Base-by-base conservation (phyloP, 164 flowering plant genomes). In the Akebia trifoliata region DNA sequence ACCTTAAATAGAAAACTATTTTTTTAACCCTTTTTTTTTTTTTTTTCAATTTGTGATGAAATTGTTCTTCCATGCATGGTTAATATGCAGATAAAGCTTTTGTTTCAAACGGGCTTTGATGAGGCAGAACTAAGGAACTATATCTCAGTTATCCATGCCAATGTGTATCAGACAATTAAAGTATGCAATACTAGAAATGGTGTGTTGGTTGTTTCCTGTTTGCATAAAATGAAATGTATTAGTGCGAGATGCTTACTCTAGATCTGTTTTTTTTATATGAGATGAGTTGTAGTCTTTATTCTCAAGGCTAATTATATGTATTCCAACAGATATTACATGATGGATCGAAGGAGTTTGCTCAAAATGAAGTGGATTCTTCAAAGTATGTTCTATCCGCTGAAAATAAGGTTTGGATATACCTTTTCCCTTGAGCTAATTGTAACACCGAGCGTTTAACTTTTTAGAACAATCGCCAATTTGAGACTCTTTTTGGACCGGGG, bases 101-200 rank as follows among this genome's bases (percentile, higher is more conserved):
- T 94, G 63, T 94, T 90, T 69, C 99, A 90, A 75, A 80, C 95
- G 65, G 99, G 97, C 26, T 94, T 94, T 76, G 93, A 90, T 52
- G 96, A 87, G 64, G 75, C 76, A 40, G 99, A 94, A 68, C 82
- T 84, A 20, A 86, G 76, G 78, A 86, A 88, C 75, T 94, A 90
- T 74, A 74, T 69, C 44, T 53, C 97, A 43, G 96, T 90, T 76
- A 78, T 94, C 59, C 89, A 88, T 80, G 97, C 97, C 67, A 94
- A 94, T 67, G 91, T 94, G 50, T 94, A 79, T 80, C 97, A 94
- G 88, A 88, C 95, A 72, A 87, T 94, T 80, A 90, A 94, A 94
- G 99, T 94, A 94, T 66, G 97, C 85, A 78, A 74, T 78, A 72
- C 72, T 73, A 71, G 76, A 82, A 79, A 81, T 83, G 94, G 89